Base-by-base conservation (phyloP, 2,329 filamentous ascomycete genomes). In the Aureobasidium sp. region DNA sequence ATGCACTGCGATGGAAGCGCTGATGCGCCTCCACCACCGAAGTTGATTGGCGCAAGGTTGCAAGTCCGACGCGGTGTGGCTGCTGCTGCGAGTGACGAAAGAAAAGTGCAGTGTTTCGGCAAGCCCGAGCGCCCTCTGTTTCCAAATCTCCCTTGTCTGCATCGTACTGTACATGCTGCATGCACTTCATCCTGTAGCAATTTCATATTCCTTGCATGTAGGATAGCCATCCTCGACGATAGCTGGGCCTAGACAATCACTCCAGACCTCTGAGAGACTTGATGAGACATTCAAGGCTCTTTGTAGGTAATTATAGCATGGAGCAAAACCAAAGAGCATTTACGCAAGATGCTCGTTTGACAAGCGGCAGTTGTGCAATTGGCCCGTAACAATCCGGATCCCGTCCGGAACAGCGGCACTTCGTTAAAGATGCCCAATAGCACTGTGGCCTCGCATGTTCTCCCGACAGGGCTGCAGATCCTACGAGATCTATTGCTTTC, bases 381-480 rank as follows among this genome's bases (percentile, higher is more conserved):
- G 47, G 11, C 25, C 19, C 46, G 35, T 38, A 19, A 38, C 35
- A 38, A 38, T 21, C 19, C 31, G n/a, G 47, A 23, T 50, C 21
- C 31, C 11, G 19, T 50, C 37, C 47, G 47, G 47, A 37, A 50
- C 47, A 37, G 9, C 47, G 31, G 47, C 47, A 42, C 38, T 50
- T 50, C 46, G 47, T 37, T 50, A 35, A 25, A 11, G 4, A 37
- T 31, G 21, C n/a, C 47, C 31, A 50, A 50, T 50, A 35, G 19
- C 47, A 21, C 31, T 23, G 15, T 13, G 23, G 33, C 49, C n/a
- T 53, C 46, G 46, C 29, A 23, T 10, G 29, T 35, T 33, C 25
- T 45, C 29, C 40, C 31, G 53, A 37, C 40, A 57, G 53, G 53
- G 53, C 53, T 57, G 53, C 53, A 57, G 53, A 57, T 57, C 40